Evolutionary conservation across 768 basidiomycete species (phyloP), one percentile per base, ranked within the genome.

Genomic region (Auricularia cornea): DNA sequence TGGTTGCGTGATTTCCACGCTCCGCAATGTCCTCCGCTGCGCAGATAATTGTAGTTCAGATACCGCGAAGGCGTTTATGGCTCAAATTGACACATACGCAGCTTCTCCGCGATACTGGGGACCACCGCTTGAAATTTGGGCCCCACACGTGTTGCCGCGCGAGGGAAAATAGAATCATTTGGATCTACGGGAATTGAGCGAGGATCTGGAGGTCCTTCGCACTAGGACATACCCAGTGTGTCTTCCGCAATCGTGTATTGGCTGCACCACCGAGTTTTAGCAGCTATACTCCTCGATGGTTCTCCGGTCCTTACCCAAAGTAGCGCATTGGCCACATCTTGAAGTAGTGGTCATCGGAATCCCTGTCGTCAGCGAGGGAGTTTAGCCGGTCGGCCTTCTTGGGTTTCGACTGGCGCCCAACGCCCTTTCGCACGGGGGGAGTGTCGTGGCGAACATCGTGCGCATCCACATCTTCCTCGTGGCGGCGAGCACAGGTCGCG

Each of bases 241-340:
- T 97, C 94, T 73, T 94, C 90, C 33, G 92, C 93, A 59, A 92
- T 83, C 3, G 93, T 97, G 75, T 94, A 89, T 76, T 88, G 84
- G 30, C 94, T 96, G 72, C 33, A n/a, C 38, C 38, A 14, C 30
- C 60, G n/a, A 26, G 57, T 3, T 16, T 23, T 18, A 51, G 20
- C 61, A 32, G 63, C 44, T 29, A 65, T 60, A 60, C 5, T 48
- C 63, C 62, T 59, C 61, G 61, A 51, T 3, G 20, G 29, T 29
- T 4, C 51, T 32, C 32, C 18, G 35, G 41, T 26, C 75, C 89
- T 75, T 73, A 94, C 94, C 94, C 94, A 74, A 98, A 98, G 77
- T 99, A 99, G 63, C 97, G 83, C 77, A 95, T 97, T 3, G 87
- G 91, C 92, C 89, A 95, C 86, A 88, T 88, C 73, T 88, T 92